Evolutionary conservation across 768 basidiomycete species (phyloP).

Genomic region (Boletales sp.): DNA sequence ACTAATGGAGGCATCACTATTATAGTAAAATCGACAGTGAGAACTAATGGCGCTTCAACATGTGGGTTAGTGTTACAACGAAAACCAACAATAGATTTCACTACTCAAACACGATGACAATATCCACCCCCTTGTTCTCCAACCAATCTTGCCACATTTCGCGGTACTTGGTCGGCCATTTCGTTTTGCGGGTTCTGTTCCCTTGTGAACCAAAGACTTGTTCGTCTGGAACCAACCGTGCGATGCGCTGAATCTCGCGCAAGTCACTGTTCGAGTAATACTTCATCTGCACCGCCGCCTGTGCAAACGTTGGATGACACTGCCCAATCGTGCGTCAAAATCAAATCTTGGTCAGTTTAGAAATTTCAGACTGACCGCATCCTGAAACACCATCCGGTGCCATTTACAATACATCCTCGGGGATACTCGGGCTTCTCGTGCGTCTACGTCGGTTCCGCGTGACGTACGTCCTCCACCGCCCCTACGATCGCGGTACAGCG

Average conservation of each 20-base stretch:
- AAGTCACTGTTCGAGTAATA: conserved; percentile 37
- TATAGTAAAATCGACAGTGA: neutral
- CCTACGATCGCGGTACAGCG: conserved; percentile 31
- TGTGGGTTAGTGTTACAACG: neutral
- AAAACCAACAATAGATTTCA: neutral
- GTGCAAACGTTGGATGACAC: conserved; percentile 33
- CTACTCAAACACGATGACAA: conserved; percentile 34
- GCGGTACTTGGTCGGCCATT: conserved; percentile 28
- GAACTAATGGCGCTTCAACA: neutral
- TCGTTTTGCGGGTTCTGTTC: conserved; percentile 1
- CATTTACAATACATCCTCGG: conserved; percentile 40
- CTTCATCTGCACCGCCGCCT: conserved; percentile 33
- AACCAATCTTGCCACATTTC: conserved; percentile 41
- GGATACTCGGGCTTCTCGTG: conserved; percentile 28
- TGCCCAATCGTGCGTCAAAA: conserved; percentile 7
- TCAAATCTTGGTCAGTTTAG: no score
- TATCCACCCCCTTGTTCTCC: conserved; percentile 30
- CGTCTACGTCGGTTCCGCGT: conserved; percentile 11
- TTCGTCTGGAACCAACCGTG: conserved; percentile 37
- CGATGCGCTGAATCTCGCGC: conserved; percentile 40
- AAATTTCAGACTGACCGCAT: conserved; percentile 30
- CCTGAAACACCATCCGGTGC: conserved; percentile 44
- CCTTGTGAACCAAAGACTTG: conserved; percentile 26
- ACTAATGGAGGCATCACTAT: no score
- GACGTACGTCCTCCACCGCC: neutral